Conservation (phyloP, 208 protist species). For the Trypanosomatidae sp. region DNA sequence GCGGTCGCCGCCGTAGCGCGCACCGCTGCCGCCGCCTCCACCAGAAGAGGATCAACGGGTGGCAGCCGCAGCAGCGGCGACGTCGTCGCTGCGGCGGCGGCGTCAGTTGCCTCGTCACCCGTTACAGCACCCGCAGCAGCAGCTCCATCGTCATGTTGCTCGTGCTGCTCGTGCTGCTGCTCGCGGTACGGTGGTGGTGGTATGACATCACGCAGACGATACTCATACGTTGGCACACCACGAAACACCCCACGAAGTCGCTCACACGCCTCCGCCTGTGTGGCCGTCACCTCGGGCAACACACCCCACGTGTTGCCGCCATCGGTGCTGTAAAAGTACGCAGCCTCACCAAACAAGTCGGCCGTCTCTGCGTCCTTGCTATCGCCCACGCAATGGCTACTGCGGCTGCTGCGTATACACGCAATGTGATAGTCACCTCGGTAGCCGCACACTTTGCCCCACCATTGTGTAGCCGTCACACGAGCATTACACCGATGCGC, state of each 20-base stretch:
- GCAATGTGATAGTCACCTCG: conserved; percentile 69
- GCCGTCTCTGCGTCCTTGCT: too few relatives aligned
- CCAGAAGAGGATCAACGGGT: conserved; percentile 21
- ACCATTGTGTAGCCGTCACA: conserved; percentile 40
- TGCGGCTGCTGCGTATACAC: conserved; percentile 15
- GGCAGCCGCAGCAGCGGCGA: too few relatives aligned
- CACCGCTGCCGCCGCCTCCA: conserved; percentile 28
- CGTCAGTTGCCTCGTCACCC: background rate
- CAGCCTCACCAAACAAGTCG: conserved; percentile 41
- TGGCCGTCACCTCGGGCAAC: conserved; percentile 36
- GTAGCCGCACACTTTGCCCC: conserved; percentile 66
- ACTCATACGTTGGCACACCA: conserved; percentile 66
- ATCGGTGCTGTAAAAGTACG: conserved; percentile 70
- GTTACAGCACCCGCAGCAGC: background rate
- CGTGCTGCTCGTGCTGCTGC: too few relatives aligned
- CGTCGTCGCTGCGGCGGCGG: conserved; percentile 13
- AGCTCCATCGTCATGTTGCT: background rate
- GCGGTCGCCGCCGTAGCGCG: too few relatives aligned
- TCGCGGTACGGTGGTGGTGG: conserved; percentile 33
- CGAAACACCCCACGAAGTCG: conserved; percentile 69
- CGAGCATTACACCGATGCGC: conserved; percentile 24
- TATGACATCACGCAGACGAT: conserved; percentile 74
- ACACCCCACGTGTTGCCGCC: conserved; percentile 64
- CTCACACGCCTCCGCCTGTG: conserved; percentile 58
- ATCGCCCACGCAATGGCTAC: background rate